Conservation (phyloP, 768 basidiomycete genomes). For the Trametes cingulata region DNA sequence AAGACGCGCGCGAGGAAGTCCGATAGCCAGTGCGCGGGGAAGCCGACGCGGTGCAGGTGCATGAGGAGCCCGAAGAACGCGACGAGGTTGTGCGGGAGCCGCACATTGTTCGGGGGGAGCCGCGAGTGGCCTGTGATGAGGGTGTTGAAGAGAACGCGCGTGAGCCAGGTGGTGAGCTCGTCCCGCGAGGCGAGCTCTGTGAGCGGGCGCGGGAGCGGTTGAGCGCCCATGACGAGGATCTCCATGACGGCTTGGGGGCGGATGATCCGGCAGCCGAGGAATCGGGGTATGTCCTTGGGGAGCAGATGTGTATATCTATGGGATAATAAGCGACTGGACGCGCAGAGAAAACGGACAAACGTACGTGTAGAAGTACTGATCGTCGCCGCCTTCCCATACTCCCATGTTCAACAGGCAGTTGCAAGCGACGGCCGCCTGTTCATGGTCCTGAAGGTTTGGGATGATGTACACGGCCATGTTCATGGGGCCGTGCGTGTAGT, state of each 20-base stretch:
- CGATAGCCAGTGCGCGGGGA: slow-evolving; percentile 40
- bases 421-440: slow-evolving; percentile 30
- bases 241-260: slow-evolving; percentile 26
- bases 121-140: slow-evolving; percentile 29
- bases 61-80: slow-evolving; percentile 36
- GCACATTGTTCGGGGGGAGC: slow-evolving; percentile 29
- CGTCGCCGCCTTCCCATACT: slow-evolving; percentile 31
- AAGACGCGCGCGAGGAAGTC: slow-evolving; percentile 33
- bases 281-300: slow-evolving; percentile 32
- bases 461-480: slow-evolving; percentile 31
- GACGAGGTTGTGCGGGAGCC: slow-evolving; percentile 38
- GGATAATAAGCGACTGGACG: not conserved
- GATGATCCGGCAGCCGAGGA: slow-evolving; percentile 31
- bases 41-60: slow-evolving; percentile 36
- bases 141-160: slow-evolving; percentile 35
- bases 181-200: slow-evolving; percentile 29
- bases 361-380: slow-evolving; percentile 34
- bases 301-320: slow-evolving; percentile 35
- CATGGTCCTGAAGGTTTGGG: slow-evolving; percentile 29
- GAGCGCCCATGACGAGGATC: not conserved
- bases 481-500: slow-evolving; percentile 36
- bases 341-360: not conserved
- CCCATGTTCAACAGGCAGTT: slow-evolving; percentile 34
- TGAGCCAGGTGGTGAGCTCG: slow-evolving; percentile 37
- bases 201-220: slow-evolving; percentile 7